A percentile compares a stretch with the other conserved stretches of the same genome.
Evolutionary conservation across 2,329 filamentous ascomycete genomes (phyloP).

Genomic region (Aureobasidium lini): DNA sequence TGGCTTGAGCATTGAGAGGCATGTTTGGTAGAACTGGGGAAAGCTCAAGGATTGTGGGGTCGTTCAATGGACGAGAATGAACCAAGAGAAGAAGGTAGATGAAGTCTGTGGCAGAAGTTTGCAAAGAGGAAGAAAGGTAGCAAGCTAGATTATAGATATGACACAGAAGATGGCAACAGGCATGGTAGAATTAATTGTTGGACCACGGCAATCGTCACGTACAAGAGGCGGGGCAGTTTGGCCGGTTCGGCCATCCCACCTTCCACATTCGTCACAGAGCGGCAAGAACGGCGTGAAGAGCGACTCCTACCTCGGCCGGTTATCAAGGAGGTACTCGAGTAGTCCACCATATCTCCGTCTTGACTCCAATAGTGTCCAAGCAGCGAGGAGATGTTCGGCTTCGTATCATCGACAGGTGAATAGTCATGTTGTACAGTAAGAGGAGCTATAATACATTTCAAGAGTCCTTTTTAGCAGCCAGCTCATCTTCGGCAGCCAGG

Average conservation of each 20-base stretch:
- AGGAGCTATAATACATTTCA: background rate
- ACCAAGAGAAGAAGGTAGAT: background rate
- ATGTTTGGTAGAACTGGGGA: constrained; percentile 25
- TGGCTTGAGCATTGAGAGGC: constrained; percentile 42
- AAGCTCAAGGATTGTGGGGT: background rate
- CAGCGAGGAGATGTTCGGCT: background rate
- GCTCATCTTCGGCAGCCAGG: constrained; percentile 44
- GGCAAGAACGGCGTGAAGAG: background rate
- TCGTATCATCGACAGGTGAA: background rate
- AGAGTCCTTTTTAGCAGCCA: constrained; percentile 10
- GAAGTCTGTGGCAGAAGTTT: background rate
- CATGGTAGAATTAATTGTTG: background rate
- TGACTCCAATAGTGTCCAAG: background rate
- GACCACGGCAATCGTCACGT: background rate
- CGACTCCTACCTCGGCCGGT: constrained; percentile 8
- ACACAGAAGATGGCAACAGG: background rate
- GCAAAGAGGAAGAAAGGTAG: background rate
- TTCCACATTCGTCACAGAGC: constrained; percentile 3
- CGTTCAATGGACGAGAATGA: background rate
- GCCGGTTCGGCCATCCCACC: constrained; percentile 12
- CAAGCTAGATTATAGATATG: background rate
- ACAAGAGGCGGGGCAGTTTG: constrained; percentile 9
- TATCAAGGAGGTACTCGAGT: background rate
- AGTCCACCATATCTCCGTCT: background rate
- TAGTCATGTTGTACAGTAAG: background rate